phyloP scores from a whole-genome alignment of 768 basidiomycete species.

The Tubosaeta sp. region DNA sequence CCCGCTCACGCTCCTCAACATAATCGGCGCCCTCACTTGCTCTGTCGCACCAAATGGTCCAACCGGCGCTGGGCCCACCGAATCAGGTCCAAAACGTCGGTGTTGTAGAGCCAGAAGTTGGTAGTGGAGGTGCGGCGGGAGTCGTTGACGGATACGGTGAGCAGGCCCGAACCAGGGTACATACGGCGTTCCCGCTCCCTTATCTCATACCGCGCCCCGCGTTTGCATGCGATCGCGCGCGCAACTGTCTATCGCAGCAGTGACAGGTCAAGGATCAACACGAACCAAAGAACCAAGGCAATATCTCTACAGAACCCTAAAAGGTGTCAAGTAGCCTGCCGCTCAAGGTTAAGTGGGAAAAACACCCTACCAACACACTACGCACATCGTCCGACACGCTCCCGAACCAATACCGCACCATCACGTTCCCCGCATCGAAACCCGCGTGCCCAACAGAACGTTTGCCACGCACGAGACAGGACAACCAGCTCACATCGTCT shows the following conservation, averaged over 20 bases:
- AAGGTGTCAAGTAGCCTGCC: too few relatives aligned
- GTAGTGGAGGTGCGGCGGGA: slow-evolving; percentile 1
- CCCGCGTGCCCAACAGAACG: slow-evolving; percentile 48
- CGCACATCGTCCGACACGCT: slow-evolving; percentile 32
- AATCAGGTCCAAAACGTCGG: slow-evolving; percentile 31
- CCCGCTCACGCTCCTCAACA: slow-evolving; percentile 15
- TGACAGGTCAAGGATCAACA: slow-evolving; percentile 47
- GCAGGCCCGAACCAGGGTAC: slow-evolving; percentile 21
- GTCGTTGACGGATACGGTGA: slow-evolving; percentile 29
- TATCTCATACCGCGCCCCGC: slow-evolving; percentile 47
- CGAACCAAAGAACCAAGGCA: too few relatives aligned
- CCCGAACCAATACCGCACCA: slow-evolving; percentile 75
- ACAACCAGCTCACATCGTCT: slow-evolving; percentile 67
- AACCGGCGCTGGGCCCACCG: slow-evolving; percentile 24
- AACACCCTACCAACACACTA: neutral
- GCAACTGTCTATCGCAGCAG: slow-evolving; percentile 61
- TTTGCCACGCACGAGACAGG: slow-evolving; percentile 44
- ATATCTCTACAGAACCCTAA: too few relatives aligned
- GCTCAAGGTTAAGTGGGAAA: too few relatives aligned
- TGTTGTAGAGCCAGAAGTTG: slow-evolving; percentile 13
- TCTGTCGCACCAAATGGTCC: slow-evolving; percentile 15
- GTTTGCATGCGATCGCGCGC: slow-evolving; percentile 42
- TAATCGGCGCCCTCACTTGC: slow-evolving; percentile 8
- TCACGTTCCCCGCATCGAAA: slow-evolving; percentile 76
- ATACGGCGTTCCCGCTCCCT: slow-evolving; percentile 40